These are phyloP conservation scores for Crucihimalaya himalaica DNA, from an alignment of 345 rosid genomes.

Conservation along the genomic window DNA sequence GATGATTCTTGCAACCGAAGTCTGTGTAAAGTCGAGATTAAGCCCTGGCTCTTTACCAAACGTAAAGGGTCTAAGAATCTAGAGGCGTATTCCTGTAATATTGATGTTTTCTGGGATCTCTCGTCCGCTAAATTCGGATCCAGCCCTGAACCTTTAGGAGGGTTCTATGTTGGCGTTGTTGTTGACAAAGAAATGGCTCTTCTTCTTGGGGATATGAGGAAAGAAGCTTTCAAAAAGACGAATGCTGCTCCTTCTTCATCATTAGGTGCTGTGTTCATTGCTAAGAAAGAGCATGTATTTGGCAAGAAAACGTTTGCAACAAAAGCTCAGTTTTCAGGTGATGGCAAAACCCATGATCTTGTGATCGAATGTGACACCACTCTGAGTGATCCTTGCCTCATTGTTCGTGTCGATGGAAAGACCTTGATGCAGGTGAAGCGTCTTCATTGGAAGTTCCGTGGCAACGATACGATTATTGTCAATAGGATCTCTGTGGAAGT, in stretches of 20 bases:
- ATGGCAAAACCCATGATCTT: constrained; percentile 67
- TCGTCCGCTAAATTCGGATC: constrained; percentile 80
- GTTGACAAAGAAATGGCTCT: constrained; percentile 73
- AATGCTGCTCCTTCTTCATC: constrained; percentile 45
- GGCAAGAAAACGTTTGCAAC: constrained; percentile 73
- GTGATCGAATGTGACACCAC: constrained; percentile 66
- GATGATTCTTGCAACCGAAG: constrained; percentile 75
- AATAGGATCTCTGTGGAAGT: constrained; percentile 79
- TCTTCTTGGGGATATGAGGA: constrained; percentile 88
- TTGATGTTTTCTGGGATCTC: constrained; percentile 86
- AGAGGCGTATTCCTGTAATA: constrained; percentile 67
- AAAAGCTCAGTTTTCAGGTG: constrained; percentile 70
- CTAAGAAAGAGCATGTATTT: constrained; percentile 79
- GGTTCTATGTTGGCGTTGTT: constrained; percentile 77
- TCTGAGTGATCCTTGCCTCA: constrained; percentile 63
- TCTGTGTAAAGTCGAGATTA: constrained; percentile 89
- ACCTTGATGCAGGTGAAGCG: constrained; percentile 76
- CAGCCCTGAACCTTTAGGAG: constrained; percentile 85
- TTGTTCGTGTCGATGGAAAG: constrained; percentile 75
- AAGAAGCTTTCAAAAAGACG: constrained; percentile 82
- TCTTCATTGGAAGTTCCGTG: constrained; percentile 86
- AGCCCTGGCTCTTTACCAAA: constrained; percentile 93
- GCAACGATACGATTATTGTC: constrained; percentile 73
- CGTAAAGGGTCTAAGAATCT: constrained; percentile 85
- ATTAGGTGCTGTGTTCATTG: constrained; percentile 53